phyloP scores from a whole-genome alignment of 306 rosid species.

The Trichosanthes cucumerina region DNA sequence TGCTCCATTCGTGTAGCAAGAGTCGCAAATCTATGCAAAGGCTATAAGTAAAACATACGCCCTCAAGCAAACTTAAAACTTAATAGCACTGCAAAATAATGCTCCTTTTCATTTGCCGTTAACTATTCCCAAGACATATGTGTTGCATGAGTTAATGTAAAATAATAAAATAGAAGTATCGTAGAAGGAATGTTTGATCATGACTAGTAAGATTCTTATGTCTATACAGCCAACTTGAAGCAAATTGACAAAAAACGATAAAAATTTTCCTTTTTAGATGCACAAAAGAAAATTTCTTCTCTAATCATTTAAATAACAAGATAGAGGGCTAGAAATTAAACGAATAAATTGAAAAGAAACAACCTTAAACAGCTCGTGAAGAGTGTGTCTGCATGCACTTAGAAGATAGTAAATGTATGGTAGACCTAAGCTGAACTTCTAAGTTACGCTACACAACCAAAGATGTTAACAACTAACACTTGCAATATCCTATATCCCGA shows the following conservation, averaged over 20 bases:
- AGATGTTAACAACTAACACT: not conserved
- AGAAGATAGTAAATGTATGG: not conserved
- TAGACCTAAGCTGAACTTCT: not conserved
- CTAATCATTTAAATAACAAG: not conserved
- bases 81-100: not conserved
- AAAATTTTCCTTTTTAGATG: not conserved
- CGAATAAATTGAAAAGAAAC: not conserved
- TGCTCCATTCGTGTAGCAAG: slow-evolving; percentile 99
- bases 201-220: not conserved
- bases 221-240: not conserved
- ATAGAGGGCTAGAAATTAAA: not conserved
- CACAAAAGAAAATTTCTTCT: not conserved
- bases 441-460: not conserved
- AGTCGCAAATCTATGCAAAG: slow-evolving; percentile 66
- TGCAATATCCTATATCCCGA: not conserved
- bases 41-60: slow-evolving; percentile 15
- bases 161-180: not conserved
- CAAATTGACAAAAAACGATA: not conserved
- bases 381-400: no score
- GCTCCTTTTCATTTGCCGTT: not conserved
- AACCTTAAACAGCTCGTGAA: not conserved
- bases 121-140: not conserved
- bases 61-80: not conserved
- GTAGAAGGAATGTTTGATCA: not conserved
- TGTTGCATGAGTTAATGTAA: not conserved